Evolutionary conservation across 805 yeast genomes (phyloP).

Genomic region (Candida patagonica): DNA sequence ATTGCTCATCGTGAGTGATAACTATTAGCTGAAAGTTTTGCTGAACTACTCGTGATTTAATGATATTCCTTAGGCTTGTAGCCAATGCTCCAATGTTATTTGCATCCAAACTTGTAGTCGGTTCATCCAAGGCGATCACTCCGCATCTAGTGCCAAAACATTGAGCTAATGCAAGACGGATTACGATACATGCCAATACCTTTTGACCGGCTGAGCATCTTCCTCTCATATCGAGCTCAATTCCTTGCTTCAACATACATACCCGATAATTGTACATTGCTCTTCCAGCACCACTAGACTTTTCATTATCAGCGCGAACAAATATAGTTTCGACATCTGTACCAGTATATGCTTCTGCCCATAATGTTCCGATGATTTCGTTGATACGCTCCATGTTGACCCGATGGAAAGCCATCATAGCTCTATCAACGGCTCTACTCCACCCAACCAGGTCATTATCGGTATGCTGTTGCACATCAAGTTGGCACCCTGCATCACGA

Average conservation of each 20-base stretch:
- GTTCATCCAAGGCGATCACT: conserved; percentile 93
- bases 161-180: conserved; percentile 86
- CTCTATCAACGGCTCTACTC: conserved; percentile 78
- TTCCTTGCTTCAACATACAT: conserved; percentile 87
- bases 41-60: conserved; percentile 65
- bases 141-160: conserved; percentile 95
- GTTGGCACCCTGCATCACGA: conserved; percentile 60
- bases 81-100: conserved; percentile 88
- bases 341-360: conserved; percentile 92
- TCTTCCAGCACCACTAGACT: conserved; percentile 30
- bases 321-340: conserved; percentile 89
- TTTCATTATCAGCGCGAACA: conserved; percentile 69
- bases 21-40: conserved; percentile 89
- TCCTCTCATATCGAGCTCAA: conserved; percentile 95
- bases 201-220: conserved; percentile 98
- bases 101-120: conserved; percentile 88
- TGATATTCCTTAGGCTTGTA: conserved; percentile 62
- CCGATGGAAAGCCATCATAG: conserved; percentile 88
- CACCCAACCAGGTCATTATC: conserved; percentile 76
- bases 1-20: conserved; percentile 93
- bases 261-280: conserved; percentile 86
- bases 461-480: conserved; percentile 67
- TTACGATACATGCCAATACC: conserved; percentile 84
- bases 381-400: conserved; percentile 90
- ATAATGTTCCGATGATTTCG: conserved; percentile 74